phyloP scores from a whole-genome alignment of 768 basidiomycete genomes.

The Leucocoprinus leucothites region DNA sequence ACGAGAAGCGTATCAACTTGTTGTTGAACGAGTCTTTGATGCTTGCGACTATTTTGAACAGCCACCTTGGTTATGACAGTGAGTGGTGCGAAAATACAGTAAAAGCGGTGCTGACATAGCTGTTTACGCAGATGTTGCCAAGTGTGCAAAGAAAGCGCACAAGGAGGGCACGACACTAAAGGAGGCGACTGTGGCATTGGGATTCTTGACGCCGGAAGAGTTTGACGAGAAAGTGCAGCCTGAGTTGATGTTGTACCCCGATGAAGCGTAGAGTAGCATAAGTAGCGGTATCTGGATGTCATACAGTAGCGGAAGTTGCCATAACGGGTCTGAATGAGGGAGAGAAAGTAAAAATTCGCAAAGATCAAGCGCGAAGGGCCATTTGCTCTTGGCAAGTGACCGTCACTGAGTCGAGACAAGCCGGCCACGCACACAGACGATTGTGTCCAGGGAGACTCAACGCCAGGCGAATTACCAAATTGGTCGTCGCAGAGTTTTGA shows the following conservation, averaged over 20 bases:
- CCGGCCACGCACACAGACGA: not conserved
- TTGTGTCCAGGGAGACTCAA: slow-evolving; percentile 4
- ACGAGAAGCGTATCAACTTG: slow-evolving; percentile 87
- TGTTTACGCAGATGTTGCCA: slow-evolving; percentile 78
- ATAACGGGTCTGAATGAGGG: slow-evolving; percentile 1
- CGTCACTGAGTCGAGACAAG: slow-evolving; percentile 1
- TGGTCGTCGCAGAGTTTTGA: slow-evolving; percentile 10
- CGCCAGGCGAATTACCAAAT: slow-evolving; percentile 13
- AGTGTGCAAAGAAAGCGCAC: slow-evolving; percentile 99
- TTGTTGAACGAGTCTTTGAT: slow-evolving; percentile 94
- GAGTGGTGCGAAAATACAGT: slow-evolving; percentile 29
- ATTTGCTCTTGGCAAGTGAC: slow-evolving; percentile 9
- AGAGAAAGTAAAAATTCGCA: slow-evolving; percentile 7
- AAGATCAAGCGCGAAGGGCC: slow-evolving; percentile 1
- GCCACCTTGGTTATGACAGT: slow-evolving; percentile 96
- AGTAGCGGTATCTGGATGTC: slow-evolving; percentile 16
- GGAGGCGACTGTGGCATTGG: slow-evolving; percentile 87
- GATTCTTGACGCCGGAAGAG: slow-evolving; percentile 83
- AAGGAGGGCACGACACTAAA: slow-evolving; percentile 96
- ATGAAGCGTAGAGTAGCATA: slow-evolving; percentile 24
- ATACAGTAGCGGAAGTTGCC: slow-evolving; percentile 14
- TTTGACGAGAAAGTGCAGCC: slow-evolving; percentile 94
- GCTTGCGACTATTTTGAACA: slow-evolving; percentile 97
- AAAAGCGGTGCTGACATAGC: slow-evolving; percentile 13
- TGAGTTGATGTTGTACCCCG: slow-evolving; percentile 84